A percentile compares a stretch with the other conserved stretches of the same genome.
These are phyloP conservation scores for Solanum dulcamara DNA, from an alignment of 257 asterid genomes.

Conservation along the genomic window DNA sequence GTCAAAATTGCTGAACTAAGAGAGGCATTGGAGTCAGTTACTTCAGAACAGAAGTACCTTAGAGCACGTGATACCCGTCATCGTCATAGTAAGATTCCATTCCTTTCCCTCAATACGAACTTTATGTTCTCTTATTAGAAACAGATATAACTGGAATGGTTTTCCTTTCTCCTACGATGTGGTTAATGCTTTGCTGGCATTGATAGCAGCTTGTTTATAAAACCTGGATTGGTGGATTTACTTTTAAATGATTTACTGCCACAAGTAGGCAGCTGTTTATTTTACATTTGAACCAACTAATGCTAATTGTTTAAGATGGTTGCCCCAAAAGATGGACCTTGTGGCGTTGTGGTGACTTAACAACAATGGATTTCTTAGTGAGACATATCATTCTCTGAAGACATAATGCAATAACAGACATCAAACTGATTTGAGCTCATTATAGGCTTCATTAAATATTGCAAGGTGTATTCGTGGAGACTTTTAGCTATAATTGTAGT, in stretches of 20 bases:
- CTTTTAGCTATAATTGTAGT: not conserved
- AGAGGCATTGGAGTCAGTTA: conserved; percentile 73
- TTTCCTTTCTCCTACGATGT: not conserved
- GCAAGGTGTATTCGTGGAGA: not conserved
- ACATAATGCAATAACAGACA: not conserved
- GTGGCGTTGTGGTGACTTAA: not conserved
- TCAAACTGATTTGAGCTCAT: not conserved
- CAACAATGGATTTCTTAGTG: not conserved
- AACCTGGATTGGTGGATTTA: not conserved
- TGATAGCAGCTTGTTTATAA: not conserved
- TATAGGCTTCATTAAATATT: not conserved
- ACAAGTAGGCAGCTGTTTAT: not conserved
- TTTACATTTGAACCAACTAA: not conserved
- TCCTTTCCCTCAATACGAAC: not conserved
- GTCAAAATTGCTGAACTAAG: conserved; percentile 78
- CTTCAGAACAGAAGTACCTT: conserved; percentile 68
- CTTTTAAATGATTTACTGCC: not conserved
- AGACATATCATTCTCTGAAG: not conserved
- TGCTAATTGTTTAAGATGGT: not conserved
- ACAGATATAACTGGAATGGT: not conserved
- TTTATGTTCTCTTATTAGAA: not conserved
- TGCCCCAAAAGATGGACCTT: not conserved
- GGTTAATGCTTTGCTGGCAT: not conserved
- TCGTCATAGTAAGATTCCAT: conserved; percentile 56
- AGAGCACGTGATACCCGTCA: conserved; percentile 68